Evolutionary conservation across 495 filamentous ascomycete genomes (phyloP).

Genomic region (Aspergillus mulundensis): DNA sequence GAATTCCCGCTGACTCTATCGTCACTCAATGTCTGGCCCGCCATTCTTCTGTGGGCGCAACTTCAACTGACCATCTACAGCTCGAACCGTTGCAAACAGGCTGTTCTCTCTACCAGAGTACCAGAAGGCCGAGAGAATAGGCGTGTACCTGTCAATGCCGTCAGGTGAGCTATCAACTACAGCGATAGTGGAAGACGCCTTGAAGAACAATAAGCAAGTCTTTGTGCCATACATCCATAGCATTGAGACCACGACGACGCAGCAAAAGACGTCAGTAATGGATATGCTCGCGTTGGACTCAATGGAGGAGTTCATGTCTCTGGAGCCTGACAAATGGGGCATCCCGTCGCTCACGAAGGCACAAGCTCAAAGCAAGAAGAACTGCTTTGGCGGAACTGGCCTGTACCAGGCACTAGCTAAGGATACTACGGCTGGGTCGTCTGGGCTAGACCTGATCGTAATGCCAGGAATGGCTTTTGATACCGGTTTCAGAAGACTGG

Average conservation of each 20-base stretch:
- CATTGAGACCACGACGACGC: slow-evolving; percentile 38
- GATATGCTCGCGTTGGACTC: slow-evolving; percentile 83
- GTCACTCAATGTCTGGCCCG: slow-evolving; percentile 57
- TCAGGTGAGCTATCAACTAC: slow-evolving; percentile 76
- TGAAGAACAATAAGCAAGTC: slow-evolving; percentile 72
- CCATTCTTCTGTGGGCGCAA: slow-evolving; percentile 1
- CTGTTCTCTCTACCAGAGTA: slow-evolving; percentile 65
- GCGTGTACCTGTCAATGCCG: slow-evolving; percentile 93
- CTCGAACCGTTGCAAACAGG: slow-evolving; percentile 51
- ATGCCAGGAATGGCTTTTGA: slow-evolving; percentile 96
- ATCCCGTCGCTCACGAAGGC: slow-evolving; percentile 72
- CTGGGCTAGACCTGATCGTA: slow-evolving; percentile 78
- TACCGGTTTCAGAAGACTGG: slow-evolving; percentile 65
- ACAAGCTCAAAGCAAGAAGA: slow-evolving; percentile 58
- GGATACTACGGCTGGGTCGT: slow-evolving; percentile 29
- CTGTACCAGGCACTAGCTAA: slow-evolving; percentile 12
- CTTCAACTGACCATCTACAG: slow-evolving; percentile 39
- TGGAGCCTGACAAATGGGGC: slow-evolving; percentile 81
- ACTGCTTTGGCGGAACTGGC: slow-evolving; percentile 58
- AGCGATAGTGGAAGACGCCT: slow-evolving; percentile 72
- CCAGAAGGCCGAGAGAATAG: slow-evolving; percentile 64
- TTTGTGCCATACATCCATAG: slow-evolving; percentile 87
- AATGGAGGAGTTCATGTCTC: slow-evolving; percentile 66
- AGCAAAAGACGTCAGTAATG: slow-evolving; percentile 62
- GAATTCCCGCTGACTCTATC: slow-evolving; percentile 54